Evolutionary conservation across 2,329 filamentous ascomycete genomes (phyloP).

Genomic region (Fusarium floridanum): DNA sequence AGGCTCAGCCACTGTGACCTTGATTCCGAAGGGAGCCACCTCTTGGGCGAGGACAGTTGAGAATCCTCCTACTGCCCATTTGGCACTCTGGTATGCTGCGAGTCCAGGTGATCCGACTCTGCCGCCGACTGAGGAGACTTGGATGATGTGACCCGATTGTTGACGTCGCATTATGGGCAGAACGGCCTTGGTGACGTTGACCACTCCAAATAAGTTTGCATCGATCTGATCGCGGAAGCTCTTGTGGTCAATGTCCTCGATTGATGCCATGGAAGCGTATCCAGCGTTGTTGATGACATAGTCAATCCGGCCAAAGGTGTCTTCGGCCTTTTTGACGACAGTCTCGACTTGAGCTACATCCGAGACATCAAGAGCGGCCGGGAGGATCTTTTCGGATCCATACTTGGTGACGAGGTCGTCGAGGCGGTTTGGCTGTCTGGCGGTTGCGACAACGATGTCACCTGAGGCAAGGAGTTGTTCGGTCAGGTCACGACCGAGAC

Average conservation of each 20-base stretch:
- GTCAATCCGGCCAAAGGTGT: constrained; percentile 68
- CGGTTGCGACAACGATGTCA: constrained; percentile 60
- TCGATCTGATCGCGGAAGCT: constrained; percentile 68
- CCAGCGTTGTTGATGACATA: constrained; percentile 73
- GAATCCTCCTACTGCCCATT: constrained; percentile 56
- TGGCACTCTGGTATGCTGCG: constrained; percentile 54
- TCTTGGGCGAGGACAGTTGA: constrained; percentile 54
- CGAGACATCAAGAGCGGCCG: constrained; percentile 64
- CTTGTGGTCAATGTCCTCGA: constrained; percentile 64
- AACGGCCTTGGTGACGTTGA: constrained; percentile 63
- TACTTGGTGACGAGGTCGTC: constrained; percentile 53
- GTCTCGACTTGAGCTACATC: constrained; percentile 58
- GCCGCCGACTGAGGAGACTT: constrained; percentile 56
- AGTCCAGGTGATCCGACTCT: constrained; percentile 51
- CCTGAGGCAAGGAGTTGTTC: constrained; percentile 54
- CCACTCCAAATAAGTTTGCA: constrained; percentile 70
- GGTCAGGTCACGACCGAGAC: constrained; percentile 59
- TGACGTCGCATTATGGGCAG: constrained; percentile 51
- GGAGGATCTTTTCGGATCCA: constrained; percentile 58
- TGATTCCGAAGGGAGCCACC: constrained; percentile 53
- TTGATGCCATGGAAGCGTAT: constrained; percentile 65
- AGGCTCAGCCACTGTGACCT: constrained; percentile 55
- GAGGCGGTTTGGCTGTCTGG: constrained; percentile 54
- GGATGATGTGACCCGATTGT: constrained; percentile 52
- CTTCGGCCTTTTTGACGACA: constrained; percentile 49